phyloP scores from a whole-genome alignment of 495 filamentous ascomycete species.

The Paragyromitra xinjiangensis region DNA sequence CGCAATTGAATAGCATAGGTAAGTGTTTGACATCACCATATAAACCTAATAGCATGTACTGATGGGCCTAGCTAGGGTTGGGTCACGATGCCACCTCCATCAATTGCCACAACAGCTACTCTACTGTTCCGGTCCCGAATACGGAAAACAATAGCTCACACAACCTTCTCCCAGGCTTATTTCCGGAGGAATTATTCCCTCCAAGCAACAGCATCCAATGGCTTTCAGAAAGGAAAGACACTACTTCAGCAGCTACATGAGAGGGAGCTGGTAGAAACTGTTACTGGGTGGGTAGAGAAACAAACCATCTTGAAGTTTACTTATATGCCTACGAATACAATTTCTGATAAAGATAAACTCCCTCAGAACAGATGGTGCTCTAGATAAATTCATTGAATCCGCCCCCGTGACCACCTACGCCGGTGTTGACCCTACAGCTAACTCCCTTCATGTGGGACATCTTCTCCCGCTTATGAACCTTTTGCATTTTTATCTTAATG shows the following conservation, averaged over 20 bases:
- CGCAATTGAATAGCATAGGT: constrained; percentile 3
- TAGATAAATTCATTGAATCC: constrained; percentile 73
- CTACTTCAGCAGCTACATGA: constrained; percentile 68
- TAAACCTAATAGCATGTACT: background rate
- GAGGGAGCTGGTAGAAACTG: constrained; percentile 79
- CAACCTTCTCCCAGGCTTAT: background rate
- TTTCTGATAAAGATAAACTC: constrained; percentile 60
- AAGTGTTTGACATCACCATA: background rate
- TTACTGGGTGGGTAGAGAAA: constrained; percentile 72
- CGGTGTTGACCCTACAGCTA: constrained; percentile 91
- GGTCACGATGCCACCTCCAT: constrained; percentile 26
- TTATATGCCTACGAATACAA: background rate
- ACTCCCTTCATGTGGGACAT: constrained; percentile 90
- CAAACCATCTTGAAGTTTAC: background rate
- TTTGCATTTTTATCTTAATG: constrained; percentile 91
- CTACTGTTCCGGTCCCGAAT: constrained; percentile 18
- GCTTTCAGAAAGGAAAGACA: background rate
- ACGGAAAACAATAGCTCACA: background rate
- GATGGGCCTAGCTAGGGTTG: background rate
- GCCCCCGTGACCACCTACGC: constrained; percentile 82
- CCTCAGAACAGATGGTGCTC: constrained; percentile 64
- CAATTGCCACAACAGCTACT: constrained; percentile 18
- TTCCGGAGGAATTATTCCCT: background rate
- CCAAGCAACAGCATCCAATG: background rate
- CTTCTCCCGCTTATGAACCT: constrained; percentile 92